These are phyloP conservation scores for Lanmaoa pseudosensibilis DNA, from an alignment of 768 basidiomycete species.

Conservation along the genomic window DNA sequence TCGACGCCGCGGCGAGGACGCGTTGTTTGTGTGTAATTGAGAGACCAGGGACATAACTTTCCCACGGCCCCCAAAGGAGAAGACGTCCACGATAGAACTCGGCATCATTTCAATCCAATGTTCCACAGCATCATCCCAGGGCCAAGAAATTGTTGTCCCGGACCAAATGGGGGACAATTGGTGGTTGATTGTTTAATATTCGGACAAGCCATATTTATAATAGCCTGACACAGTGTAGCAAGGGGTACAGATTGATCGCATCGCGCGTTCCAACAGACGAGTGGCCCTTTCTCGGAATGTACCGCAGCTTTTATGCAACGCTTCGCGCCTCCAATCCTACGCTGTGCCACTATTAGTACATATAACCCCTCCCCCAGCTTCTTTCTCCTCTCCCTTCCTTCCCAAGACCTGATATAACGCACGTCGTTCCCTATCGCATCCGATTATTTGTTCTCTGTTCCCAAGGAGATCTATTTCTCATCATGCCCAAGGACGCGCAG, in stretches of 20 bases:
- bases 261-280: constrained; percentile 11
- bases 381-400: constrained; percentile 11
- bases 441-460: constrained; percentile 16
- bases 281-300: constrained; percentile 32
- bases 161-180: constrained; percentile 1
- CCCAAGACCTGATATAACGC: constrained; percentile 6
- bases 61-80: constrained; percentile 11
- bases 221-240: constrained; percentile 5
- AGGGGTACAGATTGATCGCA: constrained; percentile 16
- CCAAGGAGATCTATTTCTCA: constrained; percentile 17
- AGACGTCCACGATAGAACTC: constrained; percentile 4
- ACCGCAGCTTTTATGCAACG: constrained; percentile 30
- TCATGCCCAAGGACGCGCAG: constrained; percentile 13
- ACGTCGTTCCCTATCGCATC: not conserved
- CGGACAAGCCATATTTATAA: constrained; percentile 6
- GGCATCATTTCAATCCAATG: constrained; percentile 13
- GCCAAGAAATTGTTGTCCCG: not conserved
- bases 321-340: constrained; percentile 19
- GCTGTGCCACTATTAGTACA: constrained; percentile 31
- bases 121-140: constrained; percentile 10
- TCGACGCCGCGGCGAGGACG: constrained; percentile 19
- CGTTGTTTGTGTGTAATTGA: constrained; percentile 21
- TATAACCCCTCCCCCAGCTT: constrained; percentile 19
- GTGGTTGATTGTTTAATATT: not conserved
- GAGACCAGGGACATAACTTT: constrained; percentile 2